phyloP scores from a whole-genome alignment of 768 basidiomycete species.

The Leucosporidium yakuticum region DNA sequence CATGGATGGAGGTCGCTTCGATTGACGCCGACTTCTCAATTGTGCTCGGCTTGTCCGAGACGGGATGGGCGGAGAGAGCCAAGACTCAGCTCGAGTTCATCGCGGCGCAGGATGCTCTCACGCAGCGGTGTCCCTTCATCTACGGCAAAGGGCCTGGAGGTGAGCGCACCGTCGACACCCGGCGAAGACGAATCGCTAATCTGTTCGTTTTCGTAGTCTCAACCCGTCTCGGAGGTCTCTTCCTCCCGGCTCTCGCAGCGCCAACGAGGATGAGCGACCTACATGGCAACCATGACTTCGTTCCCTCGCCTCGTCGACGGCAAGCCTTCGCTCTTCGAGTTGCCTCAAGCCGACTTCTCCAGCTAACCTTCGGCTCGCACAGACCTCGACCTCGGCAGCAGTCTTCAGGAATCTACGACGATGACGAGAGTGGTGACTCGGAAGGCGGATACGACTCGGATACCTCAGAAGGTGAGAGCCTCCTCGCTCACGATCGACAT shows the following conservation, averaged over 20 bases:
- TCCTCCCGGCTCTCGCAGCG: constrained; percentile 2
- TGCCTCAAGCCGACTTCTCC: too few relatives aligned
- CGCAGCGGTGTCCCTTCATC: constrained; percentile 45
- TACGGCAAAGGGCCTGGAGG: constrained; percentile 3
- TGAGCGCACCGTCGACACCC: neutral
- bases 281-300: neutral
- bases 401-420: too few relatives aligned
- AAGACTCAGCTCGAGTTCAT: constrained; percentile 62
- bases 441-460: neutral
- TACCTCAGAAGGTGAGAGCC: neutral
- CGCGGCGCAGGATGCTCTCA: constrained; percentile 61
- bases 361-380: too few relatives aligned
- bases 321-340: too few relatives aligned
- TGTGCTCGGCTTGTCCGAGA: constrained; percentile 64
- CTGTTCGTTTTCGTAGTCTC: neutral
- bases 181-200: neutral
- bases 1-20: constrained; percentile 35
- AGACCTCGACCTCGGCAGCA: too few relatives aligned
- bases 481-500: neutral
- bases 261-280: neutral
- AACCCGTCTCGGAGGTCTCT: neutral
- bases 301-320: too few relatives aligned
- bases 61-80: constrained; percentile 53
- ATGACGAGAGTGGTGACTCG: neutral
- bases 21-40: constrained; percentile 41